These are phyloP conservation scores for Euphorbia lathyris DNA, from an alignment of 345 rosid genomes.

Conservation along the genomic window DNA sequence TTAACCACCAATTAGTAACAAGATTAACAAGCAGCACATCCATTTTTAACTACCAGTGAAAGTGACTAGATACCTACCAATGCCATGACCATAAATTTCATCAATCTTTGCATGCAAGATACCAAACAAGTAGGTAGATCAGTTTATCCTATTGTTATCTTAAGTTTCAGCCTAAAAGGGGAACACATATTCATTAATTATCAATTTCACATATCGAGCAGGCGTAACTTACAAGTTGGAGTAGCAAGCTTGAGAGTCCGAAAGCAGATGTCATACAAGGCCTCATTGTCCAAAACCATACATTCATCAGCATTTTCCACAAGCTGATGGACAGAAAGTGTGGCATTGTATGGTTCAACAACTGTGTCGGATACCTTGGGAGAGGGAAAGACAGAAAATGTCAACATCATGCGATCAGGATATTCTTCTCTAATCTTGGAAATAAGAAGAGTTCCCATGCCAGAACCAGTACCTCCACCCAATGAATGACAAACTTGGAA, in stretches of 20 bases:
- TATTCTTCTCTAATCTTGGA: slow-evolving; percentile 28
- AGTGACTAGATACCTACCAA: slow-evolving; percentile 2
- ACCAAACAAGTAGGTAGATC: neutral
- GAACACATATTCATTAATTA: neutral
- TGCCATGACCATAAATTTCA: neutral
- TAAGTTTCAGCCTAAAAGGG: neutral
- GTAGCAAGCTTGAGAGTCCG: slow-evolving; percentile 30
- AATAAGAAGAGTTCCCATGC: slow-evolving; percentile 31
- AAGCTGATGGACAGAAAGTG: slow-evolving; percentile 29
- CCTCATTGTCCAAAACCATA: slow-evolving; percentile 31
- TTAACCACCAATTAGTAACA: neutral
- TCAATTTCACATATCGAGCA: neutral
- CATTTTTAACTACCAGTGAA: neutral
- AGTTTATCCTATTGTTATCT: neutral
- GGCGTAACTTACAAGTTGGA: slow-evolving; percentile 20
- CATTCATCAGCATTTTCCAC: slow-evolving; percentile 28
- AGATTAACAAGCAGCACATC: neutral
- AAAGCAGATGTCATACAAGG: slow-evolving; percentile 28
- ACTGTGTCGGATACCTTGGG: slow-evolving; percentile 30
- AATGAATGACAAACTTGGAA: slow-evolving; percentile 29
- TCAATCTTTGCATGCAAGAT: neutral
- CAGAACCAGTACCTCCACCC: slow-evolving; percentile 33
- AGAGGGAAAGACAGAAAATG: slow-evolving; percentile 28
- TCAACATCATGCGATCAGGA: slow-evolving; percentile 30
- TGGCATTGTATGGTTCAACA: slow-evolving; percentile 27